Evolutionary conservation across 2,329 filamentous ascomycete genomes (phyloP).

Genomic region (Aspergillus unguis): DNA sequence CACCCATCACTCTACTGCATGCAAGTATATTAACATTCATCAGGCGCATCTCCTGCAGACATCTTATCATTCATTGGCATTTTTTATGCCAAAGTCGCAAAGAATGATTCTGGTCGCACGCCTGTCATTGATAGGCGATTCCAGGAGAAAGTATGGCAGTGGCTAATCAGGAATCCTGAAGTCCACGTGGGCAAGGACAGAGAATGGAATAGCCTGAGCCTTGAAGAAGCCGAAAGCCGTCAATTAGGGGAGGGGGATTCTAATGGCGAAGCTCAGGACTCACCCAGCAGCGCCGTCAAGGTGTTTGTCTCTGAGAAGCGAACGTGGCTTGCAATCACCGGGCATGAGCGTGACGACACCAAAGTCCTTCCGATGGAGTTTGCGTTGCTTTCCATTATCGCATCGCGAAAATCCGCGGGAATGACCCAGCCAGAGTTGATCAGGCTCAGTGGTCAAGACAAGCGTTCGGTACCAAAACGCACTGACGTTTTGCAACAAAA

Average conservation of each 20-base stretch:
- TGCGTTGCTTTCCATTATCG: slow-evolving; percentile 57
- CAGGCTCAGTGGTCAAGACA: slow-evolving; percentile 58
- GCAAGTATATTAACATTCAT: not conserved
- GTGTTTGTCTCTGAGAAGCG: slow-evolving; percentile 54
- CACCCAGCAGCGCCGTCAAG: slow-evolving; percentile 20
- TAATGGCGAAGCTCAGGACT: not conserved
- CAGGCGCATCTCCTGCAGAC: slow-evolving; percentile 37
- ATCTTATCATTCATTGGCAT: slow-evolving; percentile 34
- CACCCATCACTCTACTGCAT: not conserved
- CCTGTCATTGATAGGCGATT: slow-evolving; percentile 49
- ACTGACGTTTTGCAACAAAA: slow-evolving; percentile 56
- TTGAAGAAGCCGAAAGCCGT: slow-evolving; percentile 39
- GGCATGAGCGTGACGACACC: slow-evolving; percentile 56
- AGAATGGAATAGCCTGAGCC: slow-evolving; percentile 39
- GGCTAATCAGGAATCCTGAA: slow-evolving; percentile 56
- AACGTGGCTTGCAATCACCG: slow-evolving; percentile 59
- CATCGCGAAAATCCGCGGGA: slow-evolving; percentile 51
- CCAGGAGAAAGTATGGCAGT: slow-evolving; percentile 55
- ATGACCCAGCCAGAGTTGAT: slow-evolving; percentile 58
- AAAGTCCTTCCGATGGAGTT: slow-evolving; percentile 56
- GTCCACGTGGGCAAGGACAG: slow-evolving; percentile 48
- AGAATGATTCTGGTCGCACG: slow-evolving; percentile 18
- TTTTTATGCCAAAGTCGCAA: slow-evolving; percentile 32
- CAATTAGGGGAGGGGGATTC: slow-evolving; percentile 3
- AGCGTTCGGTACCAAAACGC: slow-evolving; percentile 60